Percentiles rank a stretch among this genome's conserved stretches.
Conservation (phyloP, 257 asterid species). For the Galeopsis tetrahit region DNA sequence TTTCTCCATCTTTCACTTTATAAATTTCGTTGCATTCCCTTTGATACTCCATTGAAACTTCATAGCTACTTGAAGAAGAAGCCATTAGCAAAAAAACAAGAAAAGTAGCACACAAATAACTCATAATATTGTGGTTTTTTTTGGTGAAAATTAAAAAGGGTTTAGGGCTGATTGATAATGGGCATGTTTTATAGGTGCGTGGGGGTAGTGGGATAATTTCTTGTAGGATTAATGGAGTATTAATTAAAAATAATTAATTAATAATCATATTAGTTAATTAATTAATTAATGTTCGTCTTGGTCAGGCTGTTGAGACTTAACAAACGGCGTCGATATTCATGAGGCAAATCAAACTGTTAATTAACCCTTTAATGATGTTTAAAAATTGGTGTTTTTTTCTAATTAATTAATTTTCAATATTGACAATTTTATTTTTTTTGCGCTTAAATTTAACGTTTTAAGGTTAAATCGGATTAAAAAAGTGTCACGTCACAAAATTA, state of each 20-base stretch:
- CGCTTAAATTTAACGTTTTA: too few species aligned
- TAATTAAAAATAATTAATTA: too few species aligned
- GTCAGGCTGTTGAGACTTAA: not conserved
- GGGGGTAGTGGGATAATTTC: too few species aligned
- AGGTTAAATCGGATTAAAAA: too few species aligned
- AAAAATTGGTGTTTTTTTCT: not conserved
- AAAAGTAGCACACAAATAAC: not conserved
- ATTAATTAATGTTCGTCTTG: not conserved
- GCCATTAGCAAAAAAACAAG: not conserved
- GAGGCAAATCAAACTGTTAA: not conserved
- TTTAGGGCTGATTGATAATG: not conserved
- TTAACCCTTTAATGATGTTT: not conserved
- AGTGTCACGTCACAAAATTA: too few species aligned
- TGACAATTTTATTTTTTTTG: too few species aligned
- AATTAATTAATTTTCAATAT: too few species aligned
- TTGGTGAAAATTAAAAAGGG: not conserved
- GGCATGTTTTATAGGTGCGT: not conserved
- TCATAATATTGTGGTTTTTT: not conserved
- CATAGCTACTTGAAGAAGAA: not conserved
- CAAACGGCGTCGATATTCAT: not conserved
- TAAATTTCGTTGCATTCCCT: conserved; percentile 45
- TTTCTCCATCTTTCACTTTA: conserved; percentile 51
- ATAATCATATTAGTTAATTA: too few species aligned
- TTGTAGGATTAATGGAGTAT: too few species aligned
- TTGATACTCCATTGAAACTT: not conserved